Base-by-base conservation (phyloP, 495 filamentous ascomycete species). In the Podospora sp. region DNA sequence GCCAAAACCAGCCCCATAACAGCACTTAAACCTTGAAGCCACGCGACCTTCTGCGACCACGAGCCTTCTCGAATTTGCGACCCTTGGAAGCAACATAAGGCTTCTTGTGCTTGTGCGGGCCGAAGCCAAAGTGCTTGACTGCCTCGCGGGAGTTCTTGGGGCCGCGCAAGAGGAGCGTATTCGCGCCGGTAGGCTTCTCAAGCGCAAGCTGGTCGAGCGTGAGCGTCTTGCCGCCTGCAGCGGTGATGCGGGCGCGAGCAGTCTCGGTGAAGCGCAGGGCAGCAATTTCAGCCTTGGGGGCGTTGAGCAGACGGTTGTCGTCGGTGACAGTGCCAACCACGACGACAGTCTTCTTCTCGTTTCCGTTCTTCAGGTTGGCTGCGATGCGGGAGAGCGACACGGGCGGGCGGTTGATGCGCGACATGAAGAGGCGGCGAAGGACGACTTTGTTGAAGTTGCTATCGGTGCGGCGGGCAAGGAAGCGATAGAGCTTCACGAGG, bases 81-180 rank as follows among this genome's bases (percentile, higher is more conserved):
- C 96, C 96, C 89, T 99, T 99, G 86, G 92, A 96, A 82, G 90
- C 88, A 73, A 99, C 88, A 75, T 97, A 93, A n/a, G 96, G 96
- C 87, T 96, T 96, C 93, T 99, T 98, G 86, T 96, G 85, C 79
- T 88, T 92, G 86, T 99, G 95, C 57, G 95, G 95, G 57, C 95
- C 95, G 72, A 99, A 90, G 73, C 95, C 95, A 79, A 99, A 98
- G 86, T 98, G 95, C 90, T 97, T 98, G 76, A 97, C 86, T 53
- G 95, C 93, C 89, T 99, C 95, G 71, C 95, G 87, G 65, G 92
- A 81, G 81, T 97, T 97, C 92, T 97, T 97, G 73, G 96, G 92
- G 67, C 95, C 95, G 77, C 96, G 89, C 77, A 99, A 88, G 58
- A 99, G 86, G 65, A 99, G 87, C 60, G 94, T 97, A 86, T 97